Evolutionary conservation across 495 filamentous ascomycete species (phyloP), one percentile per base, ranked within the genome.

Genomic region (Friedmanniomyces endolithicus): DNA sequence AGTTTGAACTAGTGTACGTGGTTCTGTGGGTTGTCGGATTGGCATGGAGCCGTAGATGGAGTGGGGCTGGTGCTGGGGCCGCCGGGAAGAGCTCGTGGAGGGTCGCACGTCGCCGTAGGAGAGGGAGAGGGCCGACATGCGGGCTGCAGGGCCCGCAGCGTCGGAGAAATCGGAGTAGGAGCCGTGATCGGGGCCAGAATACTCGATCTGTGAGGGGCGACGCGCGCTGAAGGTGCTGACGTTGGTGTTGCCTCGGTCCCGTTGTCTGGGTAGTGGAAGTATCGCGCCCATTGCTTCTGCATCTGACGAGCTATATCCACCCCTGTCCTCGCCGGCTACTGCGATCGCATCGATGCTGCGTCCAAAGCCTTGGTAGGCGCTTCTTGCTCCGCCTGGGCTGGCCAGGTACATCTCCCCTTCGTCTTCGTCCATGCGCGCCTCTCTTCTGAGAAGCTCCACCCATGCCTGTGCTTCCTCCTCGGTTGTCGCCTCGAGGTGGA

Each of bases 161-260:
- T 96, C 92, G 2, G 88, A 95, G 61, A 94, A 80, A 63, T 95
- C 92, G 19, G 92, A 98, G 67, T 84, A 86, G 2, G 87, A 92
- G 2, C 86, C 87, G 25, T 88, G 69, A 23, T 96, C 92, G 55
- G 90, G 85, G 12, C 85, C 90, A 11, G 90, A 95, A 61, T 89
- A 94, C 20, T 94, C 88, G 6, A 71, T 71, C 35, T 79, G 74
- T 39, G 74, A 71, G 25, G 78, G 59, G 14, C 58, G 50, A 6
- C 67, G 64, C 3, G 55, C 61, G 50, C 60, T 63, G 56, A 33
- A 25, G 1, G 47, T 44, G 14, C 23, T 48, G 19, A 48, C 27
- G 23, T 37, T 19, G 16, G 53, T 57, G 48, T 53, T 55, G 14
- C 54, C 49, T 9, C 53, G 35, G 14, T 53, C 52, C 20, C 60